These are phyloP conservation scores for Tylopilus orsonianus DNA, from an alignment of 1,284 basidiomycete genomes.

Conservation along the genomic window DNA sequence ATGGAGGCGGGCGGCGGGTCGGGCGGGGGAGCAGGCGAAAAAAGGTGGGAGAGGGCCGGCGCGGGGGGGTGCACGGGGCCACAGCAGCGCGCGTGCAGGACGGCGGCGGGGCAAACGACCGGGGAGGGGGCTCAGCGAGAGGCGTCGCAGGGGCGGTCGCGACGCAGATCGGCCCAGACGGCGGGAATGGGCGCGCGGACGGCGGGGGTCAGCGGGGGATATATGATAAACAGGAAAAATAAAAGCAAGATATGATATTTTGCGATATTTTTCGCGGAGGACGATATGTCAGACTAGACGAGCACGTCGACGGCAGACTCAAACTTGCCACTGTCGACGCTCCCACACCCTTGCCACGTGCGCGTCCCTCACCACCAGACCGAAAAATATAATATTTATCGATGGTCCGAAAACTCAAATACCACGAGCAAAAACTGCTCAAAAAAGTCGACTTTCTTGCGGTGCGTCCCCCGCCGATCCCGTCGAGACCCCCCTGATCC, in stretches of 20 bases:
- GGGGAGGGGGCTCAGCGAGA: not conserved
- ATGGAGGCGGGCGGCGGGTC: slow-evolving; percentile 19
- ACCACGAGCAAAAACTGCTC: slow-evolving; percentile 91
- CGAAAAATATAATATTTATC: too few relatives aligned
- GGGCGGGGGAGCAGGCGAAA: slow-evolving; percentile 12
- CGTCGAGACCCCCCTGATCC: not conserved
- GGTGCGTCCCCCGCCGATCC: slow-evolving; percentile 45
- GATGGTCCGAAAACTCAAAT: slow-evolving; percentile 89
- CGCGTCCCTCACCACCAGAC: slow-evolving; percentile 14
- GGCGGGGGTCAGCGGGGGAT: slow-evolving; percentile 22
- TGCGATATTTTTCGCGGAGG: slow-evolving; percentile 29
- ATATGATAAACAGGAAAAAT: slow-evolving; percentile 28
- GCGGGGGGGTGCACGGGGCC: not conserved
- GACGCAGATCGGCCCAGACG: slow-evolving; percentile 22
- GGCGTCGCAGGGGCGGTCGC: slow-evolving; percentile 15
- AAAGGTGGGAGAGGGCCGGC: slow-evolving; percentile 7
- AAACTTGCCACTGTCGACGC: slow-evolving; percentile 24
- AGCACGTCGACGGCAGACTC: slow-evolving; percentile 34
- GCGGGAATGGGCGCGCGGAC: not conserved
- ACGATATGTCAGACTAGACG: slow-evolving; percentile 32
- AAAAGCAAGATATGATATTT: slow-evolving; percentile 33
- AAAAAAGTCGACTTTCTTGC: slow-evolving; percentile 95
- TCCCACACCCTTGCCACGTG: slow-evolving; percentile 34
- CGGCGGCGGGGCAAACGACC: slow-evolving; percentile 5
- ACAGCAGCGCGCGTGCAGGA: slow-evolving; percentile 9